A percentile compares a stretch with the other conserved stretches of the same genome.
phyloP scores from a whole-genome alignment of 306 rosid species.

The Vachellia pachyceras region DNA sequence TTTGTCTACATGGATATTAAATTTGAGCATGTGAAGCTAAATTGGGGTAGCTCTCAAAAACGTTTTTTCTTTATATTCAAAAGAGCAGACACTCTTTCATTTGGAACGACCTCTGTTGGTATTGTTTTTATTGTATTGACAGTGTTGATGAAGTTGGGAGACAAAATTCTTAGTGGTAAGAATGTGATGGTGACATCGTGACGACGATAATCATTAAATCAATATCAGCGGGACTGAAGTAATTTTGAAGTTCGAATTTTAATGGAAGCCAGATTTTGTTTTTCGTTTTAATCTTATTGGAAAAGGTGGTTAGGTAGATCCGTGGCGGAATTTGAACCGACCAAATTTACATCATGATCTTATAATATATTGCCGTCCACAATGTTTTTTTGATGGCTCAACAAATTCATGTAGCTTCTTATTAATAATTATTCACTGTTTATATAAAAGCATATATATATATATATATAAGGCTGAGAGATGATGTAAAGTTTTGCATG shows the following conservation, averaged over 20 bases:
- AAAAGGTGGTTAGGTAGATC: neutral
- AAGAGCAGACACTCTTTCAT: no score
- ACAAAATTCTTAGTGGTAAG: neutral
- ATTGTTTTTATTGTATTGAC: neutral
- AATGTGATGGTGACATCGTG: neutral
- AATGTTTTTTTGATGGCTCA: neutral
- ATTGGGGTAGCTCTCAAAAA: no score
- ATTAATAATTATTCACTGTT: neutral
- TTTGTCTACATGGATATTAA: no score
- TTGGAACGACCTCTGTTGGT: no score
- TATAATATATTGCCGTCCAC: neutral
- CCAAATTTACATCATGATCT: neutral
- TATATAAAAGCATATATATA: neutral
- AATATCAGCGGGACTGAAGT: neutral
- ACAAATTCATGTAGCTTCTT: neutral
- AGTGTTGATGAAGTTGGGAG: neutral
- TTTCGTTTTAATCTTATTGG: no score
- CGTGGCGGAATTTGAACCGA: conserved; percentile 2
- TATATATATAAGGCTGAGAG: neutral
- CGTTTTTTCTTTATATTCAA: no score
- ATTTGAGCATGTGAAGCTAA: no score
- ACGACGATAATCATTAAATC: neutral
- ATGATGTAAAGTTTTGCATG: neutral
- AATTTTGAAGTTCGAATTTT: neutral
- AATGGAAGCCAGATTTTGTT: neutral